Conservation (phyloP, 768 basidiomycete genomes). For the Clavulina sp. region DNA sequence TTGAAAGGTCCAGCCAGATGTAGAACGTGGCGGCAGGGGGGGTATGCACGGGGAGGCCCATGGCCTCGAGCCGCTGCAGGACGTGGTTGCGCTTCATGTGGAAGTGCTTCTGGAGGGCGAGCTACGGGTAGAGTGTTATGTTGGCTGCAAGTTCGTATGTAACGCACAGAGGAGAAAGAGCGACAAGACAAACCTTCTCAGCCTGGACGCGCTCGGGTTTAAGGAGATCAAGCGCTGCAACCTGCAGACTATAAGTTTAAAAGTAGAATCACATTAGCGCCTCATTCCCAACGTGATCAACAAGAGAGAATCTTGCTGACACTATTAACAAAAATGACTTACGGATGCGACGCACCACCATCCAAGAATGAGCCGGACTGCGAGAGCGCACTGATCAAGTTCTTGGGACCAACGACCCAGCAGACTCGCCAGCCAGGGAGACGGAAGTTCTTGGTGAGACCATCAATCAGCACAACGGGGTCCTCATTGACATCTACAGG, state of each 20-base stretch:
- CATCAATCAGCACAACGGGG: constrained; percentile 71
- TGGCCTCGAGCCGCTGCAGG: constrained; percentile 54
- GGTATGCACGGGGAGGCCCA: constrained; percentile 60
- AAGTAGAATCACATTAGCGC: no score
- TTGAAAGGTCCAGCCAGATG: constrained; percentile 79
- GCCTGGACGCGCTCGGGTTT: constrained; percentile 45
- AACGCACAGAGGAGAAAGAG: background rate
- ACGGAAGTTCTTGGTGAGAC: constrained; percentile 93
- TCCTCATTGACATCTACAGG: constrained; percentile 63
- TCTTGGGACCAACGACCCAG: constrained; percentile 83
- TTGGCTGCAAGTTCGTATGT: background rate
- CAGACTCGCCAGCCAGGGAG: constrained; percentile 90
- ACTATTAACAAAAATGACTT: constrained; percentile 16
- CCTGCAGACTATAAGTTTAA: constrained; percentile 56
- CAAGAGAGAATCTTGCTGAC: background rate
- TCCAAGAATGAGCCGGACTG: constrained; percentile 90
- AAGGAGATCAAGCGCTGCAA: constrained; percentile 72
- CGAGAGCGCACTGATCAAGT: constrained; percentile 74
- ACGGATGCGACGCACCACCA: constrained; percentile 90
- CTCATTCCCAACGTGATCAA: no score
- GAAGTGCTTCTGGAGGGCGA: constrained; percentile 81
- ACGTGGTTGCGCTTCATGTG: constrained; percentile 83
- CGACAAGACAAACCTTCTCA: constrained; percentile 37
- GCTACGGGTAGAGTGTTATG: constrained; percentile 18
- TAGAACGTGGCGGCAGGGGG: constrained; percentile 80